Evolutionary conservation across 1,284 basidiomycete genomes (phyloP), one percentile per base, ranked within the genome.

Genomic region (Puccinia hordei): DNA sequence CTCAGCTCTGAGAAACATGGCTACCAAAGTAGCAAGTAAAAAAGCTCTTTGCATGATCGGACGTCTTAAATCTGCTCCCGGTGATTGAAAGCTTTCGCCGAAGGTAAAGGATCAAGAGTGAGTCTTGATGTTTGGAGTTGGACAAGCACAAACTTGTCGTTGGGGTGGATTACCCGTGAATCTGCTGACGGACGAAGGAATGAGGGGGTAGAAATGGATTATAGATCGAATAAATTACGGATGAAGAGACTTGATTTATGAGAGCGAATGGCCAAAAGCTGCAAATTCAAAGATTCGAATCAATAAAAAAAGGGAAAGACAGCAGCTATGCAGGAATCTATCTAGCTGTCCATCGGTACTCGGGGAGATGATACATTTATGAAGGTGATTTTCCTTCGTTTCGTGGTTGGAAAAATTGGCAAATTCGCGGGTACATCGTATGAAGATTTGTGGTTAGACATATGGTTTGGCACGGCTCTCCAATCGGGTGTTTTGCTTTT

Each of bases 11-110:
- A 61, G 59, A 61, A 61, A 15, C 8, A 61, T 33, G 17, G 59
- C 59, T 33, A 61, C 27, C 30, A 35, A 61, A 30, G 59, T 35
- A 61, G 59, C 59, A 17, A 35, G 17, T 19, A 61, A 10, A 15
- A 61, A 61, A 33, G 59, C 59, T 61, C 30, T 27, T 30, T 30
- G 59, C 59, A 61, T 61, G 30, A 61, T 61, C 17, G 30, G 30
- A 61, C 0, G 33, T 33, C 59, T 61, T 61, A 57, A 61, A 61
- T 27, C 15, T 61, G 30, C 30, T 17, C 30, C 30, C 8, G 53
- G 9, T 27, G 53, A 57, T 27, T 57, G 53, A 57, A 35, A 33
- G 15, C 30, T 61, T 61, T 27, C 27, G 27, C 59, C 59, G 24
- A 61, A 35, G 13, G 24, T 61, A 35, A 35, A 6, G 30, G 3